These are phyloP conservation scores for Silene coronaria DNA, from an alignment of 179 eudicot genomes.

Conservation along the genomic window DNA sequence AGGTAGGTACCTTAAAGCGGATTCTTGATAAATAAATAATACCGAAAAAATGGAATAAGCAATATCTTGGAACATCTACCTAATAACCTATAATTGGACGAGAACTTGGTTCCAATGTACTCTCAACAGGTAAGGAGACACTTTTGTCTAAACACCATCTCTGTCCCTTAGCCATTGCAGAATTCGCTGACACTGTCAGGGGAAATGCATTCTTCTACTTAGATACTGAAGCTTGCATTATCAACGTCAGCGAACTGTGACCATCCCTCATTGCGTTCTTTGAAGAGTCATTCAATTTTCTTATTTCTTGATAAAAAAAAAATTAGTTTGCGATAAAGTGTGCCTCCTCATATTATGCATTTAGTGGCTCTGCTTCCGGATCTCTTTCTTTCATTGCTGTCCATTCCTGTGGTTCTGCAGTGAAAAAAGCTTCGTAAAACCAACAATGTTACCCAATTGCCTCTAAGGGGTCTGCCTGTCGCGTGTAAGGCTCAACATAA, in stretches of 20 bases:
- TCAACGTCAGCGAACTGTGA: constrained; percentile 13
- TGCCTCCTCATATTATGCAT: constrained; percentile 19
- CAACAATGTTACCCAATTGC: neutral
- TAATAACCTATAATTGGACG: constrained; percentile 11
- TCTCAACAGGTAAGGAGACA: constrained; percentile 18
- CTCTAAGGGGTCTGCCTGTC: neutral
- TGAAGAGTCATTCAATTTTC: constrained; percentile 5
- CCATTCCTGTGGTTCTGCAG: constrained; percentile 39
- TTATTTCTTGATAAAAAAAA: constrained; percentile 17
- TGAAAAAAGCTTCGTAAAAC: neutral
- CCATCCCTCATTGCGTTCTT: constrained; percentile 13
- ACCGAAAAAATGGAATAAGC: neutral
- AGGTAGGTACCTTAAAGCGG: constrained; percentile 5
- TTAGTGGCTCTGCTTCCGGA: constrained; percentile 39
- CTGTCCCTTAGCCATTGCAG: constrained; percentile 16
- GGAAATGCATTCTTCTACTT: constrained; percentile 1
- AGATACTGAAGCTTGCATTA: constrained; percentile 16
- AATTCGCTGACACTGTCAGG: constrained; percentile 6
- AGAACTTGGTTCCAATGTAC: constrained; percentile 9
- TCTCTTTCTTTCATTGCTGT: constrained; percentile 35
- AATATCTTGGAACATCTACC: constrained; percentile 14
- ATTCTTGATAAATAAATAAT: constrained; percentile 13
- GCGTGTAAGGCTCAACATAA: too few species aligned
- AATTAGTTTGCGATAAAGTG: neutral
- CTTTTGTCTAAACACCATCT: constrained; percentile 14